Percentiles rank a stretch among this genome's conserved stretches.
Conservation (phyloP, 2,329 filamentous ascomycete genomes). For the Exserohilum turcica region DNA sequence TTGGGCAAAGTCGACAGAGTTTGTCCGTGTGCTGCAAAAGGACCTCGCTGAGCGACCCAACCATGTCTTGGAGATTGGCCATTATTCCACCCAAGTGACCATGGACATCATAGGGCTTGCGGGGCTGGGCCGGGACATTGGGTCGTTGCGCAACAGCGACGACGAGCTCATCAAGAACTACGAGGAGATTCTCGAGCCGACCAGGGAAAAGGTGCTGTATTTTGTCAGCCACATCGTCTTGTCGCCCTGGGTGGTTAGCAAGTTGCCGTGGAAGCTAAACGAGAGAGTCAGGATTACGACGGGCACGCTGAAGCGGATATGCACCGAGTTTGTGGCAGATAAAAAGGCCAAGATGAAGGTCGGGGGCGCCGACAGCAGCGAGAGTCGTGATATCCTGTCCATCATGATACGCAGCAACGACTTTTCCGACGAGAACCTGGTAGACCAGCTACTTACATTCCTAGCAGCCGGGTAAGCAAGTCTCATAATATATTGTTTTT, state of each 20-base stretch:
- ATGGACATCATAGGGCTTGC: conserved; percentile 56
- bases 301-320: conserved; percentile 49
- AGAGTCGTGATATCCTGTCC: conserved; percentile 52
- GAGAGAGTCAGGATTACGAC: conserved; percentile 47
- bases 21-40: conserved; percentile 65
- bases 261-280: conserved; percentile 57
- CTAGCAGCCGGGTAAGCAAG: conserved; percentile 58
- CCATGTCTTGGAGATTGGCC: conserved; percentile 49
- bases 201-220: conserved; percentile 54
- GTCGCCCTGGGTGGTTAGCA: conserved; percentile 45
- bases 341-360: conserved; percentile 50
- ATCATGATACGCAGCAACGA: conserved; percentile 59
- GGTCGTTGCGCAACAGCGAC: conserved; percentile 48
- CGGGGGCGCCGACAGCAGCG: conserved; percentile 35
- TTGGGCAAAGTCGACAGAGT: conserved; percentile 76
- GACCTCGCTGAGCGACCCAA: conserved; percentile 52
- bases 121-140: conserved; percentile 53
- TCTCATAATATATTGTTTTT: background rate
- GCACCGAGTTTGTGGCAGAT: conserved; percentile 54
- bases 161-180: conserved; percentile 52
- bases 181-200: conserved; percentile 54
- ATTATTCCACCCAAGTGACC: conserved; percentile 52
- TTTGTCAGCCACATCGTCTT: conserved; percentile 49
- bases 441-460: conserved; percentile 62
- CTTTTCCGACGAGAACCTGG: conserved; percentile 59